Percentiles rank a stretch among this genome's conserved stretches.
These are phyloP conservation scores for Choiromyces venosus DNA, from an alignment of 495 filamentous ascomycete species.

Conservation along the genomic window DNA sequence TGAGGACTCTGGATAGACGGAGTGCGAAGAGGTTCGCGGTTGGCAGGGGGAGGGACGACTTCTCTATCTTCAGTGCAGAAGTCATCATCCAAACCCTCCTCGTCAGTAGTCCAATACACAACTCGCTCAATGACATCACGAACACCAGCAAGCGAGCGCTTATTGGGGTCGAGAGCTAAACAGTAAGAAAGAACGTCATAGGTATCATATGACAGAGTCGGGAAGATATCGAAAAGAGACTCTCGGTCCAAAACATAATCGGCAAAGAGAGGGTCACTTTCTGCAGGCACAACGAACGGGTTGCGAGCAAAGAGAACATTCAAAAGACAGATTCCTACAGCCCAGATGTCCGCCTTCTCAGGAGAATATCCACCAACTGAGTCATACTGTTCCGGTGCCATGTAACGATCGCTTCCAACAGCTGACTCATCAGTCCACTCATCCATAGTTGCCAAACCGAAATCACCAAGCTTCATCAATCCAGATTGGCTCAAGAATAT, in stretches of 20 bases:
- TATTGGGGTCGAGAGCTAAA: slow-evolving; percentile 81
- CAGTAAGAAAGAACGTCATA: slow-evolving; percentile 85
- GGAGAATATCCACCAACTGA: slow-evolving; percentile 85
- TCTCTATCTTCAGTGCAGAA: slow-evolving; percentile 81
- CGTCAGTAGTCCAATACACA: slow-evolving; percentile 90
- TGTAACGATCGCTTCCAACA: slow-evolving; percentile 96
- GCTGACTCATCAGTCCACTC: slow-evolving; percentile 81
- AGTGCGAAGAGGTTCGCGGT: slow-evolving; percentile 91
- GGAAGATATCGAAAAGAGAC: slow-evolving; percentile 95
- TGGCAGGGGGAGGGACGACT: slow-evolving; percentile 68
- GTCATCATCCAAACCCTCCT: slow-evolving; percentile 73
- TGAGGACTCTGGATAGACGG: slow-evolving; percentile 88
- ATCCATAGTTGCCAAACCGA: slow-evolving; percentile 83
- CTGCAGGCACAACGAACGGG: slow-evolving; percentile 80
- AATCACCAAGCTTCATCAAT: slow-evolving; percentile 92
- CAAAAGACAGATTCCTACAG: slow-evolving; percentile 87
- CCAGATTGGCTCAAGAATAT: slow-evolving; percentile 86
- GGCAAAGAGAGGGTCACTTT: slow-evolving; percentile 79
- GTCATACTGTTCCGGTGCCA: slow-evolving; percentile 97
- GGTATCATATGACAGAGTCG: slow-evolving; percentile 95
- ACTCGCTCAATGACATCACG: slow-evolving; percentile 70
- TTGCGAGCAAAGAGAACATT: slow-evolving; percentile 96
- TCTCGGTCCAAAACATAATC: slow-evolving; percentile 90
- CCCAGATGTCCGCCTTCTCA: slow-evolving; percentile 92
- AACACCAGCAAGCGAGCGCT: slow-evolving; percentile 72